Base-by-base conservation (phyloP, 306 rosid species). In the Vicia villosa region DNA sequence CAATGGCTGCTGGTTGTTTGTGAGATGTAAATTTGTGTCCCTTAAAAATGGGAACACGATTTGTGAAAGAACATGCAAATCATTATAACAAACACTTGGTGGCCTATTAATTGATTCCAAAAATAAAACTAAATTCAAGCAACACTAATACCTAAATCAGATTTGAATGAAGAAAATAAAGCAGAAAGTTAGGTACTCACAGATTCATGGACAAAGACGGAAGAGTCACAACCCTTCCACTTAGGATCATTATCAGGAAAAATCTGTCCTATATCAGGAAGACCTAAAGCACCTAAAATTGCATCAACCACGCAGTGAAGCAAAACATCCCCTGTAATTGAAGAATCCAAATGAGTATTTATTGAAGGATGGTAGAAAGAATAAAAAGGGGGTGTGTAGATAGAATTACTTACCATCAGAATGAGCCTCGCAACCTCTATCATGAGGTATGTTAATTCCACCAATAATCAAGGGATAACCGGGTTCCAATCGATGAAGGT, bases 251-350 rank as follows among this genome's bases (percentile, higher is more conserved):
- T 78, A 82, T 89, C 90, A 12, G 97, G 97, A 56, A 91, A 95
- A 61, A 89, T 91, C 76, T 95, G 96, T 5, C 96, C 96, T 5
- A 95, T 91, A 78, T 91, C 97, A 66, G 96, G 99, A 73, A 95
- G 95, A 57, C 99, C 96, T 66, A 95, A 73, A 12, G 96, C 99
- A 24, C 99, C 96, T 80, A 89, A 73, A 74, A 95, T 95, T 5
- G 93, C 96, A 86, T 95, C 97, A 7, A 91, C 99, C 72, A 91
- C 95, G 54, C 97, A 95, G 69, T 95, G 99, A 72, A 95, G 95
- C 79, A 95, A 79, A 75, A 91, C 99, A 68, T 91, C 99, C 69
- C 99, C 98, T 92, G 67, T 43, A 34, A 46, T 46, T 46, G 0
- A 46, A 46, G 20, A n/a, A 46, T 17, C 12, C 5, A 20, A 38